Evolutionary conservation across 192 early-diverging fungal species (phyloP), one percentile per base, ranked within the genome.

Genomic region (Linnemannia elongata): DNA sequence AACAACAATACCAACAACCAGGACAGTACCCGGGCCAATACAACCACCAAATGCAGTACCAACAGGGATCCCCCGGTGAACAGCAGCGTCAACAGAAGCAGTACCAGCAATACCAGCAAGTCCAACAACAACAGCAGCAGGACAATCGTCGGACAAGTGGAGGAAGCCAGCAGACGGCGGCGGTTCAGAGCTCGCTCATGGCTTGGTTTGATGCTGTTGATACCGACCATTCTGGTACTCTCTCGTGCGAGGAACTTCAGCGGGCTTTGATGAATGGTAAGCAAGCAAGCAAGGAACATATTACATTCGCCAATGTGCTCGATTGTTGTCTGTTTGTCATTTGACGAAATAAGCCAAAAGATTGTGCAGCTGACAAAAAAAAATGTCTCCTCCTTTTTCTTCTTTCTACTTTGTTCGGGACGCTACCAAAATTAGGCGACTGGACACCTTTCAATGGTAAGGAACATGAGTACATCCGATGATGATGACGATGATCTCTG

Each of bases 361-460:
- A 39, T 3, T 71, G 18, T 71, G 36, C 72, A 45, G 45, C 27
- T 45, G 41, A 41, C 35, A n/a, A 71, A 18, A 38, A 18, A 38
- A 8, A 7, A 1, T 9, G 35, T 54, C 38, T 74, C 0, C 8
- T 20, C 63, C 74, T 60, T 30, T 30, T 30, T 75, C 36, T 54
- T 39, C 38, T 39, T n/a, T 75, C 27, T 69, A 66, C 60, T 66
- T 66, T 35, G 60, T 30, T 52, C 18, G 49, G 49, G 49, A 20
- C 22, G 49, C 5, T 52, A 66, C 30, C 60, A 33, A 66, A 33
- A 33, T 66, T 76, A 82, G 81, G 85, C 44, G 78, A 91, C 89
- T 93, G 91, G 92, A 93, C 90, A 75, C 92, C 83, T 8, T 95
- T 95, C 89, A 93, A 92, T 90, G 88, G 83, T 85, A 85, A 35